Percentiles rank a stretch among this genome's conserved stretches.
Evolutionary conservation across 2,329 filamentous ascomycete species (phyloP).

Genomic region (Cordyceps fumosorosea): DNA sequence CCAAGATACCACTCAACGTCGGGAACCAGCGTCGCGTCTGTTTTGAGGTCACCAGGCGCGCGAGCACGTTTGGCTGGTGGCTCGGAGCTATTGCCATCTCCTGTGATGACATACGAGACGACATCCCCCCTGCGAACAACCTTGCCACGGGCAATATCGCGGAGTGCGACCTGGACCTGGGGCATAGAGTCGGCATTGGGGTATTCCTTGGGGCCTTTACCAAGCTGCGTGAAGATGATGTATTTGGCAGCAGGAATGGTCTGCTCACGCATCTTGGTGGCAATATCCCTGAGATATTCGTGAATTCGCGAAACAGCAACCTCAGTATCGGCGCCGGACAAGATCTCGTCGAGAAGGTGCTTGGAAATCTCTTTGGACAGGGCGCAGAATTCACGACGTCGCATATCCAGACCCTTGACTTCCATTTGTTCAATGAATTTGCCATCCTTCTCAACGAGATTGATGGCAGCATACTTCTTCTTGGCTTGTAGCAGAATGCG

Average conservation of each 20-base stretch:
- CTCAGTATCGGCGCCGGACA: slow-evolving; percentile 90
- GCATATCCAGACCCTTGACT: slow-evolving; percentile 98
- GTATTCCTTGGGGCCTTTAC: slow-evolving; percentile 88
- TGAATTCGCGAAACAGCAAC: slow-evolving; percentile 84
- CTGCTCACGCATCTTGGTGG: slow-evolving; percentile 77
- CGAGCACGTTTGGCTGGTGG: slow-evolving; percentile 82
- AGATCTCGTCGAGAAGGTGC: slow-evolving; percentile 83
- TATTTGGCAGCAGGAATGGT: slow-evolving; percentile 76
- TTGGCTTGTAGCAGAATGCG: slow-evolving; percentile 91
- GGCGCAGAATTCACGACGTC: slow-evolving; percentile 90
- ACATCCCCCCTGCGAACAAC: slow-evolving; percentile 89
- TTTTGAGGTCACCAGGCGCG: slow-evolving; percentile 74
- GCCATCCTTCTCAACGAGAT: slow-evolving; percentile 80
- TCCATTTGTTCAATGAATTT: slow-evolving; percentile 93
- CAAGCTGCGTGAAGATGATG: slow-evolving; percentile 95
- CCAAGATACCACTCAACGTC: slow-evolving; percentile 98
- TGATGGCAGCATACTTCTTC: slow-evolving; percentile 98
- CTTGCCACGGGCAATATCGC: slow-evolving; percentile 81
- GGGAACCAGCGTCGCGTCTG: slow-evolving; percentile 67
- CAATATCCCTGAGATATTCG: slow-evolving; percentile 82
- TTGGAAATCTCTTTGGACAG: slow-evolving; percentile 92
- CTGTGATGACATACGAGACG: slow-evolving; percentile 89
- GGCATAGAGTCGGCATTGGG: slow-evolving; percentile 94
- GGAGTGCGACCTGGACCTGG: slow-evolving; percentile 89
- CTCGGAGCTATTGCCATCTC: slow-evolving; percentile 59